Conservation (phyloP, 192 early-diverging fungal genomes). For the Cetraspora pellucida region DNA sequence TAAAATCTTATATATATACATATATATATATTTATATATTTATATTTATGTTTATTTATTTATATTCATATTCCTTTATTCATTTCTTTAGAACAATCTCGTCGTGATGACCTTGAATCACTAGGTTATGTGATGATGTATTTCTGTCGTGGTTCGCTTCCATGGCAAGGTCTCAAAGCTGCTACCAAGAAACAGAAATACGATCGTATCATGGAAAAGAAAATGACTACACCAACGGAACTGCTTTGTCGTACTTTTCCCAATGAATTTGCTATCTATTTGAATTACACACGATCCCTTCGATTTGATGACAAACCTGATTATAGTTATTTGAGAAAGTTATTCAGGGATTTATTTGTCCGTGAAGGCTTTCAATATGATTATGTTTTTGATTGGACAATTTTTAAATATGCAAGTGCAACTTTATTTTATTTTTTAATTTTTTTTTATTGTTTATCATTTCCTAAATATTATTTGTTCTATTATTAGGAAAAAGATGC, state of each 20-base stretch:
- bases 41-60: background rate
- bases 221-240: constrained; percentile 85
- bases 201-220: constrained; percentile 93
- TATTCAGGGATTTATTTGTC: constrained; percentile 84
- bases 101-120: constrained; percentile 89
- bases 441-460: background rate
- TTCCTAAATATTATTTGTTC: background rate
- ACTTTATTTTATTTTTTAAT: background rate
- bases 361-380: constrained; percentile 83
- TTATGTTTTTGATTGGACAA: constrained; percentile 91
- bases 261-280: constrained; percentile 83
- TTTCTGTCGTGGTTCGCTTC: constrained; percentile 85
- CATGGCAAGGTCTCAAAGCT: constrained; percentile 92
- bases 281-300: constrained; percentile 83
- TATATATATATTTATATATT: background rate
- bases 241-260: constrained; percentile 82
- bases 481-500: constrained; percentile 36
- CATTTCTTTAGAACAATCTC: constrained; percentile 71
- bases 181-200: constrained; percentile 92
- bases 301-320: constrained; percentile 93
- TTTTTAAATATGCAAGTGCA: constrained; percentile 62
- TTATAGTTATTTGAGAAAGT: constrained; percentile 83
- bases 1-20: constrained; percentile 1
- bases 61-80: background rate
- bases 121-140: constrained; percentile 91